Base-by-base conservation (phyloP, 805 yeast genomes). In the Maudiozyma saulgeensis region DNA sequence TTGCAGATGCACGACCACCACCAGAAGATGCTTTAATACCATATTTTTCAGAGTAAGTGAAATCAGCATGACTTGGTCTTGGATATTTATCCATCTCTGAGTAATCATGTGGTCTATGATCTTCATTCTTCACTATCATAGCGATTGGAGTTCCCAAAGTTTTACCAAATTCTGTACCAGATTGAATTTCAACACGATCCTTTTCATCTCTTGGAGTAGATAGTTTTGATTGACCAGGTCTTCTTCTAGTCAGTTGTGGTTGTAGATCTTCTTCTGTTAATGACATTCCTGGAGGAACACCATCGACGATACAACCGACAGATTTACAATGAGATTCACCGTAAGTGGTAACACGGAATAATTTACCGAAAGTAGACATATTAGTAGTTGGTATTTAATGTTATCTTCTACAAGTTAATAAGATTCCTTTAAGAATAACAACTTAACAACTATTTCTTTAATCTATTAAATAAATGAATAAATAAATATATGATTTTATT, bases 251-350 rank as follows among this genome's bases (percentile, higher is more conserved):
- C 59, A 93, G 72, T 74, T 93, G 99, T 16, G 97, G 96, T 73
- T 93, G 99, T 57, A 93, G 79, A 63, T 93, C 98, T 5, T 72
- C 80, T 68, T 87, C 97, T 16, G 84, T 77, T 48, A 93, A 77
- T 7, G 80, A 76, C 79, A 93, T 75, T 32, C 96, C 96, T 28
- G 99, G 97, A 31, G 99, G 99, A 41, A 89, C 93, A 51, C 99
- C 99, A 59, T 93, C 99, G 39, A 93, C 96, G 53, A 93, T 93
- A 71, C 98, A 93, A 32, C 99, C 99, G 41, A 93, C 99, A 9
- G 96, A 87, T 61, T 81, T 85, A 73, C 99, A 93, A 73, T 93
- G 99, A 8, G 96, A 88, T 68, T 93, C 99, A 56, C 99, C 99
- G 74, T 89, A 91, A 31, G 99, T 91, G 54, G 98, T 91, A 56